Evolutionary conservation across 1,284 basidiomycete genomes (phyloP), one percentile per base, ranked within the genome.

Genomic region (Bjerkandera adusta): DNA sequence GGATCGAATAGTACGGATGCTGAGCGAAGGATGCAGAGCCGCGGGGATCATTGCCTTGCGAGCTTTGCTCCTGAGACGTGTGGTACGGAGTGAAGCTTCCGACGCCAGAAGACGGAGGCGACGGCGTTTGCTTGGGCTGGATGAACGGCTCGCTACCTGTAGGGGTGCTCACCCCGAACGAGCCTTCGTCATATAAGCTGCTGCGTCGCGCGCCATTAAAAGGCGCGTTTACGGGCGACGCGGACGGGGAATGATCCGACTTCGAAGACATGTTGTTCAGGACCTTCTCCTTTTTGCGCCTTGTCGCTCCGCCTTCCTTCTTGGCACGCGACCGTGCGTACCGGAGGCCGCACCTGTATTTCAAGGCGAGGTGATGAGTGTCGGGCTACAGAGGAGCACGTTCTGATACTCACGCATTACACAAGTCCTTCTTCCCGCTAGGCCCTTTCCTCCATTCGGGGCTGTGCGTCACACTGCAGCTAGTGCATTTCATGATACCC

Each of bases 401-500:
- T 48, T 42, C 62, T 48, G 49, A 43, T 45, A 77, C 88, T 75
- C 68, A 94, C 88, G 92, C 92, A 68, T 96, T 96, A 66, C 92
- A 96, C 37, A 96, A 72, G 64, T 93, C 89, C 70, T 95, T 95
- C 66, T 89, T 87, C 13, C 92, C 92, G 57, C 79, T 89, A 46
- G 88, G 87, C 13, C 88, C 92, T 66, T 96, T 93, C 59, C 94
- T 75, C 94, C 94, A 97, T 66, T 97, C 95, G 0, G 94, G 94
- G 57, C 89, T 92, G 43, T 85, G 83, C 11, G 83, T 87, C 18
- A 76, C 87, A 63, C 85, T 89, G 68, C 92, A 96, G 58, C 85
- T 89, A 12, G 85, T 78, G 67, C 92, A 96, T 55, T 80, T 80
- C 43, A 79, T 68, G 8, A 91, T 72, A 4, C 91, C 88, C 27